Conservation (phyloP, 768 basidiomycete species). For the Mycena rosella region DNA sequence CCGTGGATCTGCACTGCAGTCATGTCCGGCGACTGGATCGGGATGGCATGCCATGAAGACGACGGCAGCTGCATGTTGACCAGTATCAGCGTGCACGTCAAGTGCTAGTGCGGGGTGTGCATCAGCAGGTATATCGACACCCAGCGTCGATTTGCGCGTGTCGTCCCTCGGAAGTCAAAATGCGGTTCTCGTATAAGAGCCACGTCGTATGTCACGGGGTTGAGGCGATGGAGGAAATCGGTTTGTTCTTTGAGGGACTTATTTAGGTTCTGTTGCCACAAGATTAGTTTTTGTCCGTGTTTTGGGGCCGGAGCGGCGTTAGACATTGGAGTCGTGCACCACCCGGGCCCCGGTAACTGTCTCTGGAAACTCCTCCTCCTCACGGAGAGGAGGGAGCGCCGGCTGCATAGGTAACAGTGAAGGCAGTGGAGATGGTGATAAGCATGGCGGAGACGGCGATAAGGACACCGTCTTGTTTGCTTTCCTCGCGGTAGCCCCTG, state of each 20-base stretch:
- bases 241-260: constrained; percentile 35
- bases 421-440: too few relatives aligned
- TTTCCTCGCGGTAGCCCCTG: too few relatives aligned
- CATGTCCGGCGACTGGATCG: constrained; percentile 25
- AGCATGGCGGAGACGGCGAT: too few relatives aligned
- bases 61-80: constrained; percentile 10
- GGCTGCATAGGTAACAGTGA: too few relatives aligned
- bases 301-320: not conserved
- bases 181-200: constrained; percentile 31
- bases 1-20: constrained; percentile 41
- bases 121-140: constrained; percentile 40
- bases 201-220: constrained; percentile 37
- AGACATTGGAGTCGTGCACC: not conserved
- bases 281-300: constrained; percentile 7
- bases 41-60: not conserved
- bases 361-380: too few relatives aligned
- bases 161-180: constrained; percentile 17
- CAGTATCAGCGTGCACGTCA: constrained; percentile 15
- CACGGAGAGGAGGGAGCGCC: too few relatives aligned
- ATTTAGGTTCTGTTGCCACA: constrained; percentile 45
- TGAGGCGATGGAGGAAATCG: constrained; percentile 16
- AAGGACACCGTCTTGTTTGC: too few relatives aligned
- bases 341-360: not conserved
- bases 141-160: constrained; percentile 31
- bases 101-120: constrained; percentile 16